Base-by-base conservation (phyloP, 306 rosid genomes). In the Arachis hypogaea region DNA sequence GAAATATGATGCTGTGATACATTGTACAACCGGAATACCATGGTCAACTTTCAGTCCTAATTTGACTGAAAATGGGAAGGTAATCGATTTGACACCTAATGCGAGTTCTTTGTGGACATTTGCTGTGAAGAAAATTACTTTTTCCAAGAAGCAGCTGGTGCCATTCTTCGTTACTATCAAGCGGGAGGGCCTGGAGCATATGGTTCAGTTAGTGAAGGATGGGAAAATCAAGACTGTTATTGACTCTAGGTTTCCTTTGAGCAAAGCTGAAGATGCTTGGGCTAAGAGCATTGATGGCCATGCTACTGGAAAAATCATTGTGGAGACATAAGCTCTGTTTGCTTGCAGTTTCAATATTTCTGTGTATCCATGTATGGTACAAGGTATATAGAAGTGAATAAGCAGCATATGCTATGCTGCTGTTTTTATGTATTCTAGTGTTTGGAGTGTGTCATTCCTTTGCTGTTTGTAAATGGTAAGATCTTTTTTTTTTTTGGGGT, bases 261-360 rank as follows among this genome's bases (percentile, higher is more conserved):
- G 86, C 79, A 91, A 82, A 75, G 92, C 86, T 64, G 92, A 86
- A 73, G 90, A 85, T 83, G 93, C 92, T 54, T 91, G 97, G 97
- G 88, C 90, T 43, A 86, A 84, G 85, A 85, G 88, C 75, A 81
- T 84, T 43, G 88, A 86, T 45, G 87, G 90, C 54, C 84, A 82
- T 71, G 87, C 87, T 69, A 83, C 90, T 33, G 94, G 94, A 14
- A 91, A 88, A 82, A 84, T 91, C 84, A 72, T 91, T 45, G 81
- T 88, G 73, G 93, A 86, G 75, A 82, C 82, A 72, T 80, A 83
- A 54, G 63, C 71, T 41, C 64, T 16, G 51, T 56, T 71, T 79
- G 43, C 74, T 57, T 50, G 67, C 29, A 49, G 22, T 45, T 40
- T 56, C 68, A 71, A 79, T 68, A 58, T 70, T 72, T 66, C 47